Evolutionary conservation across 2,329 filamentous ascomycete genomes (phyloP), one percentile per base, ranked within the genome.

Genomic region (Hypoxylon sp.): DNA sequence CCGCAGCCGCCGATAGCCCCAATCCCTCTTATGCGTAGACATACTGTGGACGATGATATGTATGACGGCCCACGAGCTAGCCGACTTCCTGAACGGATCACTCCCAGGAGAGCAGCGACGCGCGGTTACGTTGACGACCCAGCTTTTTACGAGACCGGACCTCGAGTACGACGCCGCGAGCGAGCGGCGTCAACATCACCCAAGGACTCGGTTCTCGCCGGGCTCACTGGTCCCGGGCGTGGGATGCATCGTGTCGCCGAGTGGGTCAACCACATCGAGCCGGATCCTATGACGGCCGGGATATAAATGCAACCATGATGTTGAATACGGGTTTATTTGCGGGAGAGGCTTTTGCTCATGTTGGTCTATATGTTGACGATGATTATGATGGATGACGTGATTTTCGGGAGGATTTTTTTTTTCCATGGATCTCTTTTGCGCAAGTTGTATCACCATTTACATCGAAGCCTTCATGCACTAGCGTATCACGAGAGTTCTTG

Each of bases 21-120:
- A 6, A 70, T 76, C 56, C 74, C 75, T 9, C 73, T 80, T 60
- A 73, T 80, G 67, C 75, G 81, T 46, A 77, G 81, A 48, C 80
- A 82, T 63, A 81, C 80, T 5, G 77, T 81, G 72, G 82, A 84
- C 5, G 79, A 81, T 14, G 81, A 82, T 3, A 56, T 80, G 50
- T 82, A 82, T 71, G 76, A 79, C 65, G 71, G 65, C 43, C 72
- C 75, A 34, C 72, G 76, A 30, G 74, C 72, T 55, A 72, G 73
- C 57, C 76, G 74, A 28, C 75, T 77, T 38, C 73, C 75, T 14
- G 77, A 78, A 25, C 74, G 76, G 36, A 68, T 75, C 32, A 45
- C 67, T n/a, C 73, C 74, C 14, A 71, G 74, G 55, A 69, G 74
- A 58, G 67, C 69, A 7, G 36, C 68, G 25, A 67, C 74, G 21